These are phyloP conservation scores for Meira nashicola DNA, from an alignment of 1,284 basidiomycete species.

Conservation along the genomic window DNA sequence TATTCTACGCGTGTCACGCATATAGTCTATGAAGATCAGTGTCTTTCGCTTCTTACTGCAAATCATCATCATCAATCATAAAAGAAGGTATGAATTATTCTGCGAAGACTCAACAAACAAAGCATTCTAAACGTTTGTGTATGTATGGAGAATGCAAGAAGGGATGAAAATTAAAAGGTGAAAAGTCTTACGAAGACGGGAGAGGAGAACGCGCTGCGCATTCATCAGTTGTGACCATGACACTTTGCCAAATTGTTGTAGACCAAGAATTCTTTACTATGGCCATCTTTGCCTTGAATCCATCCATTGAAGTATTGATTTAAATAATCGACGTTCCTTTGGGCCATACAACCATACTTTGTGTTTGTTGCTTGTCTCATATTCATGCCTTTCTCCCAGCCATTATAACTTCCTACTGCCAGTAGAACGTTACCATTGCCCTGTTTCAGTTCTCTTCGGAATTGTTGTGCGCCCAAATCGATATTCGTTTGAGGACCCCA, in stretches of 20 bases:
- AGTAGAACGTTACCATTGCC: constrained; percentile 24
- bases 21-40: no score
- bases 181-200: no score
- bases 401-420: constrained; percentile 37
- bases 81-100: no score
- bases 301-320: constrained; percentile 35
- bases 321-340: constrained; percentile 40
- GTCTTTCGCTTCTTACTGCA: no score
- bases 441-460: constrained; percentile 20
- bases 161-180: no score
- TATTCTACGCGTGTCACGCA: no score
- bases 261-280: neutral
- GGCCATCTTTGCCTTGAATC: constrained; percentile 26
- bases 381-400: constrained; percentile 30
- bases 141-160: no score
- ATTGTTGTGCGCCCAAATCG: constrained; percentile 29
- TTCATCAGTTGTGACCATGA: no score
- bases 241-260: neutral
- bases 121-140: no score
- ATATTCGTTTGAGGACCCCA: constrained; percentile 35
- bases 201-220: no score
- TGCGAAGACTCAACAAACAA: no score
- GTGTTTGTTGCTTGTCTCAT: constrained; percentile 23
- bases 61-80: no score
- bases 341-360: constrained; percentile 24